phyloP scores from a whole-genome alignment of 768 basidiomycete species.

The Paxillus ammoniavirescens region DNA sequence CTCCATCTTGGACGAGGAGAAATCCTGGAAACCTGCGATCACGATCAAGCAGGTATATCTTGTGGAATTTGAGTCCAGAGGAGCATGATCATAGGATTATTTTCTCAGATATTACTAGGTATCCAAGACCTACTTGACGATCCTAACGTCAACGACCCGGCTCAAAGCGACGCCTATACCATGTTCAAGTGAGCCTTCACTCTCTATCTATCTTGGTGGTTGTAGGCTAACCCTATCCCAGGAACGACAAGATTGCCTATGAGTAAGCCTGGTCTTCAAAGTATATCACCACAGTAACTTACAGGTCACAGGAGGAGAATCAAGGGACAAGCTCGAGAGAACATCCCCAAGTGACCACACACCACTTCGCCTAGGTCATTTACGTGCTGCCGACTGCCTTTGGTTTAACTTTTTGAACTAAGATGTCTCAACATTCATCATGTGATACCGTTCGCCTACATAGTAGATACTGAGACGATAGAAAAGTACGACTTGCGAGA shows the following conservation, averaged over 20 bases:
- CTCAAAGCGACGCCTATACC: slow-evolving; percentile 97
- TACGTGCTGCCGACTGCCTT: neutral
- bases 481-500: neutral
- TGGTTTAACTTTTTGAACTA: neutral
- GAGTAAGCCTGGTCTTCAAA: slow-evolving; percentile 56
- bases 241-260: slow-evolving; percentile 92
- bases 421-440: neutral
- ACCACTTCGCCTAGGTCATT: neutral
- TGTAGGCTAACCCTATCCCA: slow-evolving; percentile 30
- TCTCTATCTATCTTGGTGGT: neutral
- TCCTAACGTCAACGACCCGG: slow-evolving; percentile 96
- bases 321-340: slow-evolving; percentile 84
- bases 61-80: neutral
- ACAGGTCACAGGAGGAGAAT: slow-evolving; percentile 63
- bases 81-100: neutral
- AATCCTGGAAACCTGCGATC: slow-evolving; percentile 98
- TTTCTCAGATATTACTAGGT: slow-evolving; percentile 81
- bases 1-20: slow-evolving; percentile 97
- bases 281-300: neutral
- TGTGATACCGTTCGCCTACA: neutral
- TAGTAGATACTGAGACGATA: too few relatives aligned
- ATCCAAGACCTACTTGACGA: slow-evolving; percentile 95
- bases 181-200: slow-evolving; percentile 87
- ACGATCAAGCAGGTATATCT: slow-evolving; percentile 90
- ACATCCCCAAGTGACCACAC: slow-evolving; percentile 71